Base-by-base conservation (phyloP, 2,329 filamentous ascomycete species). In the Arachnomyces sp. region DNA sequence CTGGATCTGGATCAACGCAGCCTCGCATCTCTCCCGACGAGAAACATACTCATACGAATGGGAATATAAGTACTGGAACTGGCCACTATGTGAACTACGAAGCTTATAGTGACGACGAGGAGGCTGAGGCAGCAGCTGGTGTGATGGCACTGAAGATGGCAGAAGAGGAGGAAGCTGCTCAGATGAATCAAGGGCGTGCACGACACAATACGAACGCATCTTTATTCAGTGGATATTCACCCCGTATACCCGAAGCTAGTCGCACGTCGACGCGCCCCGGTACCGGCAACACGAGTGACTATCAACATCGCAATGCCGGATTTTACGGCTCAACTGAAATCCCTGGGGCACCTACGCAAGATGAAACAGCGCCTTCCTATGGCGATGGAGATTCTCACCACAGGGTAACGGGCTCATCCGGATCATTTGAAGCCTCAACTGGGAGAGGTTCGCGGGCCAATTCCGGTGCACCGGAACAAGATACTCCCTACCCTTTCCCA, bases 101-200 rank as follows among this genome's bases (percentile, higher is more conserved):
- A 44, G 65, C 66, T 4, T 73, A 72, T 50, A 71, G 71, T 46
- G 83, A 90, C 40, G 87, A 93, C 36, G 93, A 87, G 55, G 90
- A 96, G 56, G 79, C 84, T 0, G 90, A 95, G 60, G 90, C 84
- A 14, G 81, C 83, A 30, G 86, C 86, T 44, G 90, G 92, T 12
- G 67, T 93, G 38, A 76, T 84, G 56, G 88, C 88, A 49, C 79
- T 96, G 74, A 79, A 80, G 43, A 78, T 89, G 64, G 88, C 87
- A 3, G 87, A 94, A 45, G 77, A 87, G 58, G 73, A 80, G 57
- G 84, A 93, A 44, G 78, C 80, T 37, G 70, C 64, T 4, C 70
- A 75, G 33, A 71, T 58, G 17, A 61, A 65, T 34, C 53, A 72
- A 45, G 67, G 64, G 14, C 77, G 79, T 36, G 72, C 76, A 42